Evolutionary conservation across 2,329 filamentous ascomycete genomes (phyloP).

Genomic region (Trichophyton simii): DNA sequence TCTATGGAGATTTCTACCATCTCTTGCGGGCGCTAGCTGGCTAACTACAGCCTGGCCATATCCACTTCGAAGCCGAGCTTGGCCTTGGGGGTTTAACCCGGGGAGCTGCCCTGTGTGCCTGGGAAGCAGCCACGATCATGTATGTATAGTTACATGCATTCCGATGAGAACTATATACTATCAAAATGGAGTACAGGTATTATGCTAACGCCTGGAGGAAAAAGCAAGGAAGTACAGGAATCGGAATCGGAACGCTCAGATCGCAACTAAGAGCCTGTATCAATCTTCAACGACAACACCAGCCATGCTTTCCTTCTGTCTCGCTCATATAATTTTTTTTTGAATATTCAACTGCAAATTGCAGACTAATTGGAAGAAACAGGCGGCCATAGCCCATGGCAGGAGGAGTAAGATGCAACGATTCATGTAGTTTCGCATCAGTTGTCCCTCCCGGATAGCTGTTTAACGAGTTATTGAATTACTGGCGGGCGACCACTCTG

Average conservation of each 20-base stretch:
- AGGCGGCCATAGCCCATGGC: background rate
- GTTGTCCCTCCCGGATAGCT: background rate
- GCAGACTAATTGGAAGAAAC: background rate
- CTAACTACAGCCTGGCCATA: background rate
- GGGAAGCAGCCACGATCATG: background rate
- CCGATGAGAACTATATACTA: background rate
- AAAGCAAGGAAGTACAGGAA: background rate
- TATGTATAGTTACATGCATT: background rate
- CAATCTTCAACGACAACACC: no score
- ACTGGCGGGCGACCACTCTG: constrained; percentile 23
- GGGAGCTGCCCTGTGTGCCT: background rate
- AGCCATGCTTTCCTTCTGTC: background rate
- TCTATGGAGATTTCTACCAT: background rate
- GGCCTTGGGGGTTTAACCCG: background rate
- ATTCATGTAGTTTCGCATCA: background rate
- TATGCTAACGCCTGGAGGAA: background rate
- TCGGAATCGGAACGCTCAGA: background rate
- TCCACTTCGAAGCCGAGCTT: background rate
- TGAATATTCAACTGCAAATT: no score
- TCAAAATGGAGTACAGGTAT: background rate
- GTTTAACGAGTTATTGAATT: background rate
- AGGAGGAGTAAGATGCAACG: background rate
- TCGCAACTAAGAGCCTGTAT: background rate
- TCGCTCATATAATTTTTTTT: background rate
- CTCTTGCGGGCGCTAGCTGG: no score